phyloP scores from a whole-genome alignment of 2,329 filamentous ascomycete species.

The Whalleya microplaca region DNA sequence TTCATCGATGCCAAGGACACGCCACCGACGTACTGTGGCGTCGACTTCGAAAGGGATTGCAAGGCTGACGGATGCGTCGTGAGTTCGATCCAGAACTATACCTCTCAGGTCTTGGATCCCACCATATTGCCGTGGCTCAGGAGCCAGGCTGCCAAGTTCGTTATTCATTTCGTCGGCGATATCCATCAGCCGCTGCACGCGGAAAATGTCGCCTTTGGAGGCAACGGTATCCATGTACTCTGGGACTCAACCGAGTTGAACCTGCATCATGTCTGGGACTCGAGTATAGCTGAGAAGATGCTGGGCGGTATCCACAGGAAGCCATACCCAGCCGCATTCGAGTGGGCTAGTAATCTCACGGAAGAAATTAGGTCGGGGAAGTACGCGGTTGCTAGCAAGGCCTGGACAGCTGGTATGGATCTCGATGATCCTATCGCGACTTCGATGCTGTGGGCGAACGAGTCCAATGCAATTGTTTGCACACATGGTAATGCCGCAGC shows the following conservation, averaged over 20 bases:
- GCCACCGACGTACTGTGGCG: conserved; percentile 61
- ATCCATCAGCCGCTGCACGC: conserved; percentile 71
- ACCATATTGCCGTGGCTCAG: conserved; percentile 49
- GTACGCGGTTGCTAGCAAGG: conserved; percentile 51
- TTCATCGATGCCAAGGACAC: conserved; percentile 71
- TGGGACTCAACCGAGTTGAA: conserved; percentile 64
- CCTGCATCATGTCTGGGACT: conserved; percentile 76
- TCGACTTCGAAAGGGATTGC: conserved; percentile 66
- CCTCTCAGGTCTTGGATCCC: conserved; percentile 54
- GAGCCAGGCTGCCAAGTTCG: conserved; percentile 66
- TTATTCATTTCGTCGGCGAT: conserved; percentile 71
- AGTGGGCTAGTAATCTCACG: conserved; percentile 62
- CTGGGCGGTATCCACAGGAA: conserved; percentile 58
- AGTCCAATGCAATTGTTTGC: conserved; percentile 66
- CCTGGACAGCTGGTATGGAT: conserved; percentile 62
- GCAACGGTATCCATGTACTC: conserved; percentile 68
- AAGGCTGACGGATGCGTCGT: conserved; percentile 65
- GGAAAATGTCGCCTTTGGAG: conserved; percentile 66
- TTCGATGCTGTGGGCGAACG: conserved; percentile 65
- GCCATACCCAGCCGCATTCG: conserved; percentile 53
- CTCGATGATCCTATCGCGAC: conserved; percentile 58
- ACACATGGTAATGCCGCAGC: conserved; percentile 51
- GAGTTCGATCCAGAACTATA: conserved; percentile 64
- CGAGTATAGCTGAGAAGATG: conserved; percentile 67
- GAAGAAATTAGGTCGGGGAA: conserved; percentile 58